Evolutionary conservation across 768 basidiomycete genomes (phyloP).

Genomic region (Rhodotorula kratochvilovae): DNA sequence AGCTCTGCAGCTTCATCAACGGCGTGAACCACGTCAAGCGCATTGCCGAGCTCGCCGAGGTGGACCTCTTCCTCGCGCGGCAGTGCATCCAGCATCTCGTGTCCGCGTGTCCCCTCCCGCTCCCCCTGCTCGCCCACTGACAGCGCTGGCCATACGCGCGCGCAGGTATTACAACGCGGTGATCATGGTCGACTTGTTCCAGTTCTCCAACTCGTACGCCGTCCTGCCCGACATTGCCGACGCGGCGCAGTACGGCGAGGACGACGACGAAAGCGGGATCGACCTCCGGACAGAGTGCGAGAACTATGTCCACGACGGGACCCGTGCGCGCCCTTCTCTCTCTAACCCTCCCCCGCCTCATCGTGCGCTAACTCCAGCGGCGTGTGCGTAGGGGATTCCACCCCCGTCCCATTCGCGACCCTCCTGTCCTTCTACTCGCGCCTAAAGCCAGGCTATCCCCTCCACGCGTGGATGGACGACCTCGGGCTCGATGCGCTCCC

Average conservation of each 20-base stretch:
- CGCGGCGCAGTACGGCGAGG: constrained; percentile 58
- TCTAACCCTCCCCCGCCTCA: neutral
- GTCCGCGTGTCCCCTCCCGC: too few relatives aligned
- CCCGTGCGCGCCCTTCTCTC: neutral
- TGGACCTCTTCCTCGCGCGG: constrained; percentile 73
- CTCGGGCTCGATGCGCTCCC: constrained; percentile 66
- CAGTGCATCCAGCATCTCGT: constrained; percentile 86
- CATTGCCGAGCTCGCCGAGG: constrained; percentile 87
- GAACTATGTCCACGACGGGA: constrained; percentile 64
- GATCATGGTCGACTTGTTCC: constrained; percentile 95
- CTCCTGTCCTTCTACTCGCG: constrained; percentile 81
- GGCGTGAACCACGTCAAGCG: constrained; percentile 85
- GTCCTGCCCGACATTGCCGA: constrained; percentile 78
- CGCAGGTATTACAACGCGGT: constrained; percentile 91
- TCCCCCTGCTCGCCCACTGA: neutral
- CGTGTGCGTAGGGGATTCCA: constrained; percentile 46
- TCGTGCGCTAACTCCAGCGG: constrained; percentile 6
- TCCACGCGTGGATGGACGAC: constrained; percentile 81
- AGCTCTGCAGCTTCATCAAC: constrained; percentile 72
- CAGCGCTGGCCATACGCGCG: too few relatives aligned
- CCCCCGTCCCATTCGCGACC: constrained; percentile 74
- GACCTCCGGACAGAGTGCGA: constrained; percentile 81
- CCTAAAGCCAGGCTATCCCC: constrained; percentile 72
- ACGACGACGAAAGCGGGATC: constrained; percentile 56
- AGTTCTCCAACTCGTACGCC: constrained; percentile 96